phyloP scores from a whole-genome alignment of 139 green algal genomes.

The Closterium sp. region DNA sequence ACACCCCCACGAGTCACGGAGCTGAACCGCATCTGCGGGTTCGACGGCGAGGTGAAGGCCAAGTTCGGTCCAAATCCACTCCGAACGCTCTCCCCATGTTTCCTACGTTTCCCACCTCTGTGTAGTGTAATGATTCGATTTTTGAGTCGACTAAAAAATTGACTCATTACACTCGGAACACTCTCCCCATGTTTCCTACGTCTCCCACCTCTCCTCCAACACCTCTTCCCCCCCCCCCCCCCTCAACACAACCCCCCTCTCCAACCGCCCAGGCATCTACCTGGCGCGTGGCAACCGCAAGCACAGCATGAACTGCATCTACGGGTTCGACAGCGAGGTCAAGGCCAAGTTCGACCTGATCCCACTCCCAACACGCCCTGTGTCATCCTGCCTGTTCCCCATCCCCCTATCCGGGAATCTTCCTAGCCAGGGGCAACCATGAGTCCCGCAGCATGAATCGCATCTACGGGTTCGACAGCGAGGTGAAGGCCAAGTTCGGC shows the following conservation, averaged over 20 bases:
- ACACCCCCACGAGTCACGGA: conserved; percentile 87
- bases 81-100: too few species aligned
- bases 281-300: conserved; percentile 96
- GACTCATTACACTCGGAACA: too few species aligned
- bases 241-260: too few species aligned
- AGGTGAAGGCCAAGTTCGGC: conserved; percentile 79
- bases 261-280: background rate
- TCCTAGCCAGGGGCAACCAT: conserved; percentile 90
- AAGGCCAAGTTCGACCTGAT: conserved; percentile 66
- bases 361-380: too few species aligned
- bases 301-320: conserved; percentile 95
- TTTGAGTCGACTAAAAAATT: too few species aligned
- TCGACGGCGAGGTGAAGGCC: conserved; percentile 87
- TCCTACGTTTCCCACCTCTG: too few species aligned
- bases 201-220: too few species aligned
- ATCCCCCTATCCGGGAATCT: conserved; percentile 23
- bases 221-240: background rate
- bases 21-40: conserved; percentile 97
- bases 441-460: conserved; percentile 94
- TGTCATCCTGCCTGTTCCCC: conserved; percentile 55
- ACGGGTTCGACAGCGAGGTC: conserved; percentile 93
- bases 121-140: too few species aligned
- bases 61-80: too few species aligned
- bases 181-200: too few species aligned
- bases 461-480: conserved; percentile 94